phyloP scores from a whole-genome alignment of 768 basidiomycete species.

The Collybia nuda region DNA sequence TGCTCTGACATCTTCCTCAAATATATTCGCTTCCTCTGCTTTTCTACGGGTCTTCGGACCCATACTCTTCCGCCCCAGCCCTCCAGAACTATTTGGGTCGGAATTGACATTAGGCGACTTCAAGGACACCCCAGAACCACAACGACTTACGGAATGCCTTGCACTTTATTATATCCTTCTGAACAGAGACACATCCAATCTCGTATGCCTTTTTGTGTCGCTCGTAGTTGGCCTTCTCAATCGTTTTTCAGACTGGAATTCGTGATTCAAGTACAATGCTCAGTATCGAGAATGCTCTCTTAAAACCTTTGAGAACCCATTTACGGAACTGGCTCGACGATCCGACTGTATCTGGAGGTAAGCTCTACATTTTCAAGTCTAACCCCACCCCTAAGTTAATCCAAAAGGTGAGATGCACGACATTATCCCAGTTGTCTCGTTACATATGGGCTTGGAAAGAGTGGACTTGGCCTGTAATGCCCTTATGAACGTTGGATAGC shows the following conservation, averaged over 20 bases:
- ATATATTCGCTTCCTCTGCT: slow-evolving; percentile 52
- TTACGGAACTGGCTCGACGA: slow-evolving; percentile 32
- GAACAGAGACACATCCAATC: slow-evolving; percentile 55
- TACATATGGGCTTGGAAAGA: slow-evolving; percentile 50
- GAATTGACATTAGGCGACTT: slow-evolving; percentile 42
- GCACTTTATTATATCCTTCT: slow-evolving; percentile 69
- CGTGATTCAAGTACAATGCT: slow-evolving; percentile 41
- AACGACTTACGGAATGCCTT: slow-evolving; percentile 63
- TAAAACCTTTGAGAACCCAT: slow-evolving; percentile 41
- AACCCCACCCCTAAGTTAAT: slow-evolving; percentile 3
- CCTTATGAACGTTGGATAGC: background rate
- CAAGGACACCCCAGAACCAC: slow-evolving; percentile 54
- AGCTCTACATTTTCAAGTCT: slow-evolving; percentile 5
- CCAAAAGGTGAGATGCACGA: slow-evolving; percentile 28
- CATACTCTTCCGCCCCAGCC: slow-evolving; percentile 56
- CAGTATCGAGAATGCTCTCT: slow-evolving; percentile 42
- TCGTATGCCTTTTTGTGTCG: slow-evolving; percentile 31
- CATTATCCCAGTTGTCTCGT: slow-evolving; percentile 39
- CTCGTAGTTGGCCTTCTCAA: background rate
- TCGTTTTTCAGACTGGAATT: slow-evolving; percentile 46
- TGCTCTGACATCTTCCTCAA: slow-evolving; percentile 33
- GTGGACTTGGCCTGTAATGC: slow-evolving; percentile 35
- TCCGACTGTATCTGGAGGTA: slow-evolving; percentile 22
- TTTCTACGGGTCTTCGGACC: slow-evolving; percentile 61
- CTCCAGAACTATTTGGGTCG: slow-evolving; percentile 47